These are phyloP conservation scores for Pichia sp. DNA, from an alignment of 1,139 yeast genomes.

Conservation along the genomic window DNA sequence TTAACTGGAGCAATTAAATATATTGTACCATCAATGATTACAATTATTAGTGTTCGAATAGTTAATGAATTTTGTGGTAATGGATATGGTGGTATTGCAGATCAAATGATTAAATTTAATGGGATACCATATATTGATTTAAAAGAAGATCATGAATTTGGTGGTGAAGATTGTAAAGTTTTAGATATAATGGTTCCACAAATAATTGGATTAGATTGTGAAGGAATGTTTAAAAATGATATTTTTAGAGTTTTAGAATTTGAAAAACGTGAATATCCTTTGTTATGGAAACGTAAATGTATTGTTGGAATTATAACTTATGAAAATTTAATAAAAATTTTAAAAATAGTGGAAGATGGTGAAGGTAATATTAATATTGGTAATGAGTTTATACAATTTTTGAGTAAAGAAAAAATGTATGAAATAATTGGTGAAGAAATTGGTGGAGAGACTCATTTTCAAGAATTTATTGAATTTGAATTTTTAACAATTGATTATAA, in stretches of 20 bases:
- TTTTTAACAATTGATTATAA: constrained; percentile 56
- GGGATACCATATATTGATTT: constrained; percentile 83
- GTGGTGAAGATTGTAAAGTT: constrained; percentile 37
- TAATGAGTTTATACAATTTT: constrained; percentile 22
- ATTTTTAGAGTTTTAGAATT: constrained; percentile 1
- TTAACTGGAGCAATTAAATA: constrained; percentile 88
- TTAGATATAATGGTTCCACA: constrained; percentile 60
- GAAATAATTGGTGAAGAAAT: constrained; percentile 16
- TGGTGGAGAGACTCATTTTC: constrained; percentile 27
- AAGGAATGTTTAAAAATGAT: constrained; percentile 5
- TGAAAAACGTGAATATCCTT: constrained; percentile 12
- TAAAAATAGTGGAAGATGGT: neutral
- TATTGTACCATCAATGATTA: constrained; percentile 92
- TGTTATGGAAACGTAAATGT: neutral
- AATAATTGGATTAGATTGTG: constrained; percentile 38
- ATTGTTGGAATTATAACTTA: constrained; percentile 10
- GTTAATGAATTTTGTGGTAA: constrained; percentile 72
- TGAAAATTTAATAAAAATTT: neutral
- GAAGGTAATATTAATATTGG: constrained; percentile 1
- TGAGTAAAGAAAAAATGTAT: constrained; percentile 13
- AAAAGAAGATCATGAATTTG: constrained; percentile 57
- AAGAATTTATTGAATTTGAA: constrained; percentile 45
- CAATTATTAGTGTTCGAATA: constrained; percentile 82
- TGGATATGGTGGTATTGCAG: constrained; percentile 79
- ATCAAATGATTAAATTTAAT: constrained; percentile 84